Conservation (phyloP, 371 early-diverging fungal genomes). For the Lichtheimia hyalospora region DNA sequence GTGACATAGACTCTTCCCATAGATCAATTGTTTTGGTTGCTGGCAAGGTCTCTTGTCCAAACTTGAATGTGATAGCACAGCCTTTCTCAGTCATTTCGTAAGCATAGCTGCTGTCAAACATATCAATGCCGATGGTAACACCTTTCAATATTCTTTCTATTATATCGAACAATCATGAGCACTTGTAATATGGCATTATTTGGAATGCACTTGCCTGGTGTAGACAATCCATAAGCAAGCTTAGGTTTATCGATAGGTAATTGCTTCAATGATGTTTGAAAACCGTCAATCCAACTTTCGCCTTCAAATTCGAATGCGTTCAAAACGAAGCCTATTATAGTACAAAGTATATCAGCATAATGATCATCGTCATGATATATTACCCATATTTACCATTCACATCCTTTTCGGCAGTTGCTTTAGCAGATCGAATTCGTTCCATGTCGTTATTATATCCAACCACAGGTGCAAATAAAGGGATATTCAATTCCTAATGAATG, state of each 20-base stretch:
- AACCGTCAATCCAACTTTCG: constrained; percentile 14
- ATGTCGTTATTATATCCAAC: constrained; percentile 50
- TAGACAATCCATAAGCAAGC: constrained; percentile 46
- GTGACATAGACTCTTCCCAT: constrained; percentile 50
- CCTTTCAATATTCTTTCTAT: constrained; percentile 63
- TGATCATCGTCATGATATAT: background rate
- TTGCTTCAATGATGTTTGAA: constrained; percentile 33
- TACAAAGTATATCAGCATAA: background rate
- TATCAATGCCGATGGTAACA: constrained; percentile 65
- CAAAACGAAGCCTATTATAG: constrained; percentile 35
- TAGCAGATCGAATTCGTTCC: constrained; percentile 62
- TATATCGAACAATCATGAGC: background rate
- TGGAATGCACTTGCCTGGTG: constrained; percentile 30
- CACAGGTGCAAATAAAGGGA: constrained; percentile 61
- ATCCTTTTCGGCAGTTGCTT: constrained; percentile 52
- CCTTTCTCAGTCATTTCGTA: constrained; percentile 46
- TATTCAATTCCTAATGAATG: constrained; percentile 16
- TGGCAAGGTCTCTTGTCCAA: constrained; percentile 21
- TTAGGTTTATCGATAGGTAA: constrained; percentile 49
- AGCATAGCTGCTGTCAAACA: constrained; percentile 69
- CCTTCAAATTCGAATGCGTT: constrained; percentile 33
- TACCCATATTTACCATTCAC: constrained; percentile 46
- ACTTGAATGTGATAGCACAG: constrained; percentile 40
- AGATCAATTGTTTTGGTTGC: constrained; percentile 43
- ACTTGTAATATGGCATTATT: background rate